Evolutionary conservation across 2,329 filamentous ascomycete genomes (phyloP).

Genomic region (Penicillium brasilianum): DNA sequence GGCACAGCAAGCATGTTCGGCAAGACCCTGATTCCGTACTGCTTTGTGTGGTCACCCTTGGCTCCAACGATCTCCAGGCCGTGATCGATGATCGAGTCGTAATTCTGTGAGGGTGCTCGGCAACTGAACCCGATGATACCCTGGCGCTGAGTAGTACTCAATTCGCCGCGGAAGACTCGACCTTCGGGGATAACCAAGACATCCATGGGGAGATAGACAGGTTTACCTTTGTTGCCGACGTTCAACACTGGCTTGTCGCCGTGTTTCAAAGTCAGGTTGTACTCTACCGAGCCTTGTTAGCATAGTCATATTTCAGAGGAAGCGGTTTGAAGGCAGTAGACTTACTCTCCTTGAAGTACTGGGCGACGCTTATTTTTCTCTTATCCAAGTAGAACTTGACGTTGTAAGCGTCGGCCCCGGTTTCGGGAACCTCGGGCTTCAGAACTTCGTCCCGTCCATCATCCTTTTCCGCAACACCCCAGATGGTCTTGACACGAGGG

Average conservation of each 20-base stretch:
- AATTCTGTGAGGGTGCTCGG: conserved; percentile 67
- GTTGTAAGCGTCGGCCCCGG: conserved; percentile 15
- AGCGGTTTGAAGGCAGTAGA: not conserved
- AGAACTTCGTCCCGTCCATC: conserved; percentile 15
- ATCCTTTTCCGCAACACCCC: conserved; percentile 16
- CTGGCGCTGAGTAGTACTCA: conserved; percentile 63
- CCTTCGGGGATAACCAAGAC: conserved; percentile 65
- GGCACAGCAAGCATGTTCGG: conserved; percentile 23
- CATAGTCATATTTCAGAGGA: not conserved
- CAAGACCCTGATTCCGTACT: conserved; percentile 10
- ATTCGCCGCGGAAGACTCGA: conserved; percentile 63
- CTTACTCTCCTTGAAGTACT: conserved; percentile 31
- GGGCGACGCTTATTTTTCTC: conserved; percentile 26
- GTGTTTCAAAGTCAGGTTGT: conserved; percentile 37
- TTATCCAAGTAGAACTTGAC: conserved; percentile 21
- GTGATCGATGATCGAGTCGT: conserved; percentile 58
- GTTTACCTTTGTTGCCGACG: conserved; percentile 60
- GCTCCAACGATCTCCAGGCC: conserved; percentile 27
- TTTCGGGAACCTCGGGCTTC: conserved; percentile 2
- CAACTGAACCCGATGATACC: conserved; percentile 74
- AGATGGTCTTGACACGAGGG: conserved; percentile 14
- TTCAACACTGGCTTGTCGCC: conserved; percentile 65
- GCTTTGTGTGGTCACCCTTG: not conserved
- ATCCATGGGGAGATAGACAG: conserved; percentile 68
- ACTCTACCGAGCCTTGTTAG: conserved; percentile 35